These are phyloP conservation scores for Pseudozyma sp. DNA, from an alignment of 1,284 basidiomycete genomes.

Conservation along the genomic window DNA sequence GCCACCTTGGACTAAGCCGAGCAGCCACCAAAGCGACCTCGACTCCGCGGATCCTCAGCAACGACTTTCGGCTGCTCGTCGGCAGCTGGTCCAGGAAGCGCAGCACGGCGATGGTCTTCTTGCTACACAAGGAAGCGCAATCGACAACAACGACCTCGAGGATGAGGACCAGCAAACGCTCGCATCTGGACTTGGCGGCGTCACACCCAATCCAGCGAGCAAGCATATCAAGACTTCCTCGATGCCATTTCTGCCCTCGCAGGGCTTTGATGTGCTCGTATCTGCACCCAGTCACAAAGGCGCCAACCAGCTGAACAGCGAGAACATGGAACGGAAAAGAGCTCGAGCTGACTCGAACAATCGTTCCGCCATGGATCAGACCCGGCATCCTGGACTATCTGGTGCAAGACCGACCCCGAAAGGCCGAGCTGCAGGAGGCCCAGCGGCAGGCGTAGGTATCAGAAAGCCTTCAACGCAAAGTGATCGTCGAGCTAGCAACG, in stretches of 20 bases:
- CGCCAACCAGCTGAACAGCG: slow-evolving; percentile 12
- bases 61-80: slow-evolving; percentile 13
- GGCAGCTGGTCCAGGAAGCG: slow-evolving; percentile 20
- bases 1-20: no score
- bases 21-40: not conserved
- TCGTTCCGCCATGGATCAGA: slow-evolving; percentile 22
- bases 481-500: slow-evolving; percentile 7
- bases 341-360: slow-evolving; percentile 9
- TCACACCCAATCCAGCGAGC: slow-evolving; percentile 2
- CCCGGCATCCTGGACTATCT: slow-evolving; percentile 36
- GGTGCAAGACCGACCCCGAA: slow-evolving; percentile 17
- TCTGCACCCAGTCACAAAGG: slow-evolving; percentile 9
- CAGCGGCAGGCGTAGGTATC: slow-evolving; percentile 27
- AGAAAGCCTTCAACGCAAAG: slow-evolving; percentile 24
- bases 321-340: slow-evolving; percentile 3
- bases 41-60: slow-evolving; percentile 6
- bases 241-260: slow-evolving; percentile 35
- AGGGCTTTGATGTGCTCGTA: slow-evolving; percentile 23
- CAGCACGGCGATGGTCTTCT: slow-evolving; percentile 7
- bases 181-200: not conserved
- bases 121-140: slow-evolving; percentile 16
- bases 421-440: slow-evolving; percentile 32
- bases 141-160: slow-evolving; percentile 9
- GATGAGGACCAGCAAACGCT: not conserved
- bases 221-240: slow-evolving; percentile 36